A percentile compares a stretch with the other conserved stretches of the same genome.
These are phyloP conservation scores for Leucosporidium creatinivorum DNA, from an alignment of 768 basidiomycete species.

Conservation along the genomic window DNA sequence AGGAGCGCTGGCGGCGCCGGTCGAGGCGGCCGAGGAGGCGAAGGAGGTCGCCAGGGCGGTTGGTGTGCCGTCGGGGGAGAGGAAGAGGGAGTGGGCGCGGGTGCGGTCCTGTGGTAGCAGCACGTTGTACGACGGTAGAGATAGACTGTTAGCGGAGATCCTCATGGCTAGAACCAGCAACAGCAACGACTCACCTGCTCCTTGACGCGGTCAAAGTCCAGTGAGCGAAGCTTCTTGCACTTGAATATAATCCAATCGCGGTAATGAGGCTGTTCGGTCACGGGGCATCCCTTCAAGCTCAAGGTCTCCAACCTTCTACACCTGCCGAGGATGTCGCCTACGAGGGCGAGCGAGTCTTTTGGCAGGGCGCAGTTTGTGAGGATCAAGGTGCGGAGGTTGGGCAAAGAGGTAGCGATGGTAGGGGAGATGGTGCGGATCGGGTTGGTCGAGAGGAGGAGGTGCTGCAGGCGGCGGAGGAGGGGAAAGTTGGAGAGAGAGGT, in stretches of 20 bases:
- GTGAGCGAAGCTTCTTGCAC: conserved; percentile 75
- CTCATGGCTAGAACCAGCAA: too few relatives aligned
- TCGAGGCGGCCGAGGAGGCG: conserved; percentile 42
- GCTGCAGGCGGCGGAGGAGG: conserved; percentile 71
- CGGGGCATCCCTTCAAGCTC: conserved; percentile 71
- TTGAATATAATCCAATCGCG: conserved; percentile 91
- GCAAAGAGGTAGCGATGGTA: conserved; percentile 71
- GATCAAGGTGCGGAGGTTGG: conserved; percentile 73
- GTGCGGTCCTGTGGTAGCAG: conserved; percentile 59
- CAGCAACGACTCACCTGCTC: conserved; percentile 63
- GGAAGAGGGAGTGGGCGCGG: conserved; percentile 64
- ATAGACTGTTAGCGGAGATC: not conserved
- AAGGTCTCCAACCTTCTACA: conserved; percentile 65
- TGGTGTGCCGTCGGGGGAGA: conserved; percentile 66
- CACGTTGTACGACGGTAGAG: not conserved
- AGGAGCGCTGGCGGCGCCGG: conserved; percentile 1
- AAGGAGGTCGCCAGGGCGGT: conserved; percentile 70
- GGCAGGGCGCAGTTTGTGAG: conserved; percentile 74
- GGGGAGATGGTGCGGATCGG: conserved; percentile 74
- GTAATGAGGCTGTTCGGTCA: conserved; percentile 87
- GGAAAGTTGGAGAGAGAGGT: conserved; percentile 74
- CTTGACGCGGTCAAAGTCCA: conserved; percentile 90
- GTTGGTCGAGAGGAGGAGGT: conserved; percentile 82
- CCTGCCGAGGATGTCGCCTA: conserved; percentile 32
- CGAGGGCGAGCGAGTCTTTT: conserved; percentile 47